Conservation (phyloP, 2,329 filamentous ascomycete genomes). For the Alternaria consortialis region DNA sequence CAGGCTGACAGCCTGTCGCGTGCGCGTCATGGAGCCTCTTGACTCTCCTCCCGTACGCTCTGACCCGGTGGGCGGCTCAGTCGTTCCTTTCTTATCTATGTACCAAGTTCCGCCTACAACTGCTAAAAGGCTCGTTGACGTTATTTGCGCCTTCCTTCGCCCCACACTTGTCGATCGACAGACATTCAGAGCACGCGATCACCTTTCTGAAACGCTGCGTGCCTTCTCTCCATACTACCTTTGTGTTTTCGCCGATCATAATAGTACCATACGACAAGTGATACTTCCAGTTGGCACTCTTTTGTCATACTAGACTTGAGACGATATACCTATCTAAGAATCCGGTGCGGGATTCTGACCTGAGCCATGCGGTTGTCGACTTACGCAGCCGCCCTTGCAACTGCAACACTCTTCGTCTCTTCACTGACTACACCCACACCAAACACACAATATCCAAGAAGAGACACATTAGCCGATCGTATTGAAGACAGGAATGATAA, state of each 20-base stretch:
- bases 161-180: slow-evolving; percentile 6
- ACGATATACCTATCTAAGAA: background rate
- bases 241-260: background rate
- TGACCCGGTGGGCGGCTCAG: background rate
- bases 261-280: background rate
- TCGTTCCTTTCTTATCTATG: background rate
- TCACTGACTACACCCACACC: slow-evolving; percentile 34
- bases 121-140: background rate
- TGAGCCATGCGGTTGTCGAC: slow-evolving; percentile 39
- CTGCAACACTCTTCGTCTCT: slow-evolving; percentile 29
- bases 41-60: slow-evolving; percentile 2
- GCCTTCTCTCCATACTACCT: background rate
- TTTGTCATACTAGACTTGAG: background rate
- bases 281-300: background rate
- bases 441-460: background rate
- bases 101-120: background rate
- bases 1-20: slow-evolving; percentile 3
- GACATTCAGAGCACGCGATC: slow-evolving; percentile 16
- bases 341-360: background rate
- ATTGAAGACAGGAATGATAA: background rate
- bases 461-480: background rate
- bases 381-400: slow-evolving; percentile 32
- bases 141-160: slow-evolving; percentile 6
- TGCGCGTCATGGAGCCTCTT: slow-evolving; percentile 11
- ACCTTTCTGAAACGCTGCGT: slow-evolving; percentile 7